A percentile compares a stretch with the other conserved stretches of the same genome.
Evolutionary conservation across 2,329 filamentous ascomycete genomes (phyloP).

Genomic region (Chrysosporium queenslandicum): DNA sequence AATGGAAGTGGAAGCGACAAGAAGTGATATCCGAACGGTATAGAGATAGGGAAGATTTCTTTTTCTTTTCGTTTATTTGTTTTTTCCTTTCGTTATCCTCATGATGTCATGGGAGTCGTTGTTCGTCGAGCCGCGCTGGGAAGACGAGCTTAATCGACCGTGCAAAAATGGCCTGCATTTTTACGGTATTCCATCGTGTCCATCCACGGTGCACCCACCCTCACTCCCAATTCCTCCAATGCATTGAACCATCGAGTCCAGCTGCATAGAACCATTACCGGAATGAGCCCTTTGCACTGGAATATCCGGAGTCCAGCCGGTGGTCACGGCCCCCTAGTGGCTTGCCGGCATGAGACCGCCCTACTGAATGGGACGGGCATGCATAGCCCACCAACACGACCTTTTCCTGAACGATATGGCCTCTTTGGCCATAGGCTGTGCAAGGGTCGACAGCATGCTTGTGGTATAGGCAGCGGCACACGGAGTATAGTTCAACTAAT

Average conservation of each 20-base stretch:
- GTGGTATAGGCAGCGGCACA: slow-evolving; percentile 81
- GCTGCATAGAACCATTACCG: slow-evolving; percentile 8
- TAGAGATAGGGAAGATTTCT: background rate
- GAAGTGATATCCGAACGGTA: background rate
- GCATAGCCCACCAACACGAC: slow-evolving; percentile 75
- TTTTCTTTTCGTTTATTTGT: background rate
- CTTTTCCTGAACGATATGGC: slow-evolving; percentile 62
- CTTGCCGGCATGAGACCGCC: slow-evolving; percentile 11
- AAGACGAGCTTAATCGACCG: background rate
- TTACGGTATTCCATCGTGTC: background rate
- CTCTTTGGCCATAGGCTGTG: slow-evolving; percentile 60
- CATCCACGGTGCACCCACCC: no score
- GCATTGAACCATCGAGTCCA: background rate
- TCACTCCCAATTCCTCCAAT: background rate
- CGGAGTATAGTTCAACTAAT: slow-evolving; percentile 73
- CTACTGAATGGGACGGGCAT: slow-evolving; percentile 48
- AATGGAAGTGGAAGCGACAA: no score
- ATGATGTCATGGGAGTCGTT: background rate
- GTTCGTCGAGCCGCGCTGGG: no score
- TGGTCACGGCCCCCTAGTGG: slow-evolving; percentile 6
- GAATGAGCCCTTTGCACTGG: slow-evolving; percentile 21
- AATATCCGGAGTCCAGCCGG: slow-evolving; percentile 29
- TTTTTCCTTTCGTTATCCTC: background rate
- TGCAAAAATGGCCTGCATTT: background rate
- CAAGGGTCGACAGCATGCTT: slow-evolving; percentile 79